These are phyloP conservation scores for Quercus lobata DNA, from an alignment of 331 rosid genomes.

Conservation along the genomic window DNA sequence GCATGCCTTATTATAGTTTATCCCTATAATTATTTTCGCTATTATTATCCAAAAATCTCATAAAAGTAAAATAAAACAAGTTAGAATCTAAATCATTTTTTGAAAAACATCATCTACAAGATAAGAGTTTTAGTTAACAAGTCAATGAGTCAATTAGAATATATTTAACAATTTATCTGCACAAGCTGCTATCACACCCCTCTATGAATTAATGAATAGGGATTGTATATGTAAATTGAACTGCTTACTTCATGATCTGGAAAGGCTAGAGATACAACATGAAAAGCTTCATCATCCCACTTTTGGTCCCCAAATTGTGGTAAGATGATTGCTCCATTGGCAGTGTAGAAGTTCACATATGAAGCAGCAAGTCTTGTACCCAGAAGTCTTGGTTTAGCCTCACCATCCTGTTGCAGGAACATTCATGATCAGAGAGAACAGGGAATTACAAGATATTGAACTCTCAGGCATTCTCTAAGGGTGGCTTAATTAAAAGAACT, in stretches of 20 bases:
- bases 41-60: neutral
- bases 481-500: neutral
- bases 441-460: neutral
- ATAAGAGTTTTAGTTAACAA: no score
- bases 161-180: neutral
- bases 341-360: slow-evolving; percentile 90
- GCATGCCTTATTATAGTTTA: no score
- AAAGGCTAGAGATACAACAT: slow-evolving; percentile 63
- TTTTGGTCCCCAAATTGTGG: slow-evolving; percentile 91
- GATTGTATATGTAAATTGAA: slow-evolving; percentile 1
- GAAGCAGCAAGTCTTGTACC: slow-evolving; percentile 91
- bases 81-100: neutral
- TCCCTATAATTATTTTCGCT: neutral
- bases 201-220: neutral
- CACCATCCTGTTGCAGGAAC: slow-evolving; percentile 35
- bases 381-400: slow-evolving; percentile 59
- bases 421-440: neutral
- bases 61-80: neutral
- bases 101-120: no score
- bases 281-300: slow-evolving; percentile 78
- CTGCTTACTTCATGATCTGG: slow-evolving; percentile 58
- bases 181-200: neutral
- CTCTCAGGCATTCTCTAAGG: neutral
- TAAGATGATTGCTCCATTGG: slow-evolving; percentile 68
- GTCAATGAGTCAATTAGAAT: no score